Evolutionary conservation across 1,284 basidiomycete genomes (phyloP).

Genomic region (Cystobasidiaceae sp.): DNA sequence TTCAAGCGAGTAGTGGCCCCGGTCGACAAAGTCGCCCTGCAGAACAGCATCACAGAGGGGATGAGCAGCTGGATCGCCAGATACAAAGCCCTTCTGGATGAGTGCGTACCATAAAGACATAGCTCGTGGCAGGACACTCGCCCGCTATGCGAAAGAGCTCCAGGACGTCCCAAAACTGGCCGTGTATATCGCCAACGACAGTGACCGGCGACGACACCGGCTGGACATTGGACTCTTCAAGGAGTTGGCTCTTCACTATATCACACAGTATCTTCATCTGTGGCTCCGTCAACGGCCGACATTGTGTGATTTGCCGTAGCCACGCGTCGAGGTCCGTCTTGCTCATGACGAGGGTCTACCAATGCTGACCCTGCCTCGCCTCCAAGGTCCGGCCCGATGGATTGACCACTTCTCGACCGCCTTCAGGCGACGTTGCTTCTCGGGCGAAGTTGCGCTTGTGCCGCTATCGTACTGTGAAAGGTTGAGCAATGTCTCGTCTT

Average conservation of each 20-base stretch:
- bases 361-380: too few species aligned
- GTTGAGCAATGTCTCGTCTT: too few species aligned
- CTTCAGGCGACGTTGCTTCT: too few species aligned
- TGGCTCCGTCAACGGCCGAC: conserved; percentile 78
- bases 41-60: too few species aligned
- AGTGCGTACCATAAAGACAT: conserved; percentile 83
- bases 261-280: conserved; percentile 90
- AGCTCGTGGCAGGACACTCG: conserved; percentile 78
- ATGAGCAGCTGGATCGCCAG: too few species aligned
- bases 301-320: conserved; percentile 64
- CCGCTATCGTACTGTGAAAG: too few species aligned
- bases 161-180: conserved; percentile 91
- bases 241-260: conserved; percentile 71
- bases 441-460: too few species aligned
- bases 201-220: conserved; percentile 86
- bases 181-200: conserved; percentile 90
- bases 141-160: conserved; percentile 88
- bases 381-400: too few species aligned
- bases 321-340: conserved; percentile 32
- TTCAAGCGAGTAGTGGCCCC: conserved; percentile 94
- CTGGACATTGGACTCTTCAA: conserved; percentile 94
- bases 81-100: too few species aligned
- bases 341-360: conserved; percentile 1
- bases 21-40: conserved; percentile 95
- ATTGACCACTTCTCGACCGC: too few species aligned